Conservation (phyloP, 768 basidiomycete genomes). For the Kwoniella heveanensis region DNA sequence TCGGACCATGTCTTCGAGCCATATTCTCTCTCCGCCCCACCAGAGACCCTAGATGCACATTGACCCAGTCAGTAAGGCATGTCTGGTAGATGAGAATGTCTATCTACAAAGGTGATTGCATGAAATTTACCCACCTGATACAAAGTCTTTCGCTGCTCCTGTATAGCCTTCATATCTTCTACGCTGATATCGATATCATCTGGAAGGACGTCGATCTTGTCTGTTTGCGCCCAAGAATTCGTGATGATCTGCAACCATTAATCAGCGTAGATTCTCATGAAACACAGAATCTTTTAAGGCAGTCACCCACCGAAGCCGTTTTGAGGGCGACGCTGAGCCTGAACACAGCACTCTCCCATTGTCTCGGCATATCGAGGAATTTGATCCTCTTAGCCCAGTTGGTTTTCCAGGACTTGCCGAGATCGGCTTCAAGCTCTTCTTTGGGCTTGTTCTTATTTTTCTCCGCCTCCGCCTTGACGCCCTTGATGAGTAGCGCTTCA, state of each 20-base stretch:
- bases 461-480: slow-evolving; percentile 23
- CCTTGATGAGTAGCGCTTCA: slow-evolving; percentile 23
- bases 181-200: slow-evolving; percentile 26
- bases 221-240: slow-evolving; percentile 41
- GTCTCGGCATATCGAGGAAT: slow-evolving; percentile 27
- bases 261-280: background rate
- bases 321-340: slow-evolving; percentile 37
- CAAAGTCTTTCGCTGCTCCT: slow-evolving; percentile 31
- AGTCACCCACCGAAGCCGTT: slow-evolving; percentile 43
- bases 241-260: slow-evolving; percentile 28
- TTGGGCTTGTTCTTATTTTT: slow-evolving; percentile 22
- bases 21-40: slow-evolving; percentile 88
- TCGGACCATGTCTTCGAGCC: slow-evolving; percentile 80
- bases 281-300: background rate
- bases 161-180: slow-evolving; percentile 30
- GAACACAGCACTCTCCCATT: slow-evolving; percentile 37
- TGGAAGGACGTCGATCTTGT: slow-evolving; percentile 36
- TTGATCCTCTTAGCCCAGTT: slow-evolving; percentile 32
- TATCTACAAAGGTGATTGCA: no score
- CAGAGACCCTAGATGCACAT: slow-evolving; percentile 62
- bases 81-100: no score
- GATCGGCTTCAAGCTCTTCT: slow-evolving; percentile 8
- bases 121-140: slow-evolving; percentile 45
- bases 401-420: slow-evolving; percentile 23
- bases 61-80: background rate